Evolutionary conservation across 148 eudicot genomes (phyloP), one percentile per base, ranked within the genome.

Genomic region (Chenopodium quinoa): DNA sequence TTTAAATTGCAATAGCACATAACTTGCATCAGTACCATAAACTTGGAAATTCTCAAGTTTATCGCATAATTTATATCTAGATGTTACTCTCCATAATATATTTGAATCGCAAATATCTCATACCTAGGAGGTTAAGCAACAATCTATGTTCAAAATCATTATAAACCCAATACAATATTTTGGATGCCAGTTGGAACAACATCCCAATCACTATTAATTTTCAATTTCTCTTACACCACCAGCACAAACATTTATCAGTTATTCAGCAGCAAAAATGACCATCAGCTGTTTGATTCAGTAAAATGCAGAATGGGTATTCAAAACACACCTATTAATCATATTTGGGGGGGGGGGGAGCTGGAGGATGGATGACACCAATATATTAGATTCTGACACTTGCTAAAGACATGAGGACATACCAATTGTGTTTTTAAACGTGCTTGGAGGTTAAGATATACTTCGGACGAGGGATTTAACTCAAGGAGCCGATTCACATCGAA

Each of bases 401-500:
- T 46, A 60, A 34, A 37, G 73, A 44, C 75, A 79, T 16, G 80
- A 75, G 75, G 62, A 82, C 82, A 78, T 93, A 95, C 98, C 94
- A 95, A 54, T 85, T 93, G 96, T 58, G 96, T 90, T 86, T 92
- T 95, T 60, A 95, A 82, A 76, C 98, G 96, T 64, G 91, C 84
- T 58, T 92, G 94, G 74, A 93, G 96, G 82, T 92, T 91, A 82
- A 84, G 87, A 85, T 95, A 95, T 48, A 95, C 96, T 89, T 93
- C 96, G 48, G 98, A 95, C 19, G 87, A 88, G 34, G 98, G 96
- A 87, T 95, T 89, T 83, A 93, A 87, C 78, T 95, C 97, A 79
- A 91, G 86, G 50, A 95, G 94, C 70, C 94, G 88, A 78, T 88
- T 95, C 86, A 93, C 98, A 92, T 95, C 97, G 80, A 93, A 95